A percentile compares a stretch with the other conserved stretches of the same genome.
Evolutionary conservation across 139 green algal genomes (phyloP).

Genomic region (Dunaliella sp.): DNA sequence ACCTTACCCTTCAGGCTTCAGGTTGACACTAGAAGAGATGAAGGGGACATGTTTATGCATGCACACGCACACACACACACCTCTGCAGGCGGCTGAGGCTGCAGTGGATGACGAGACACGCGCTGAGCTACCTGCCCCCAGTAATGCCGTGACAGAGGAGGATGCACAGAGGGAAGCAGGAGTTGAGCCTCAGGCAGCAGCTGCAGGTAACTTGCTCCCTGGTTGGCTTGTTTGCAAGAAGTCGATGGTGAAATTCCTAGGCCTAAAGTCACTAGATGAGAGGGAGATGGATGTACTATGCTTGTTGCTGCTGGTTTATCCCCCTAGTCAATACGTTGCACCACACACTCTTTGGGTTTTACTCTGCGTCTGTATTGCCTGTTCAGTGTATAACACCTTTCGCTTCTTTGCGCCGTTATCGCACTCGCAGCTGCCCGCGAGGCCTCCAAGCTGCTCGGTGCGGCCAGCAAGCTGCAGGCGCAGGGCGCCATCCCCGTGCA

Average conservation of each 20-base stretch:
- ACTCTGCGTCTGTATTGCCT: not conserved
- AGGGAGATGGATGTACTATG: not conserved
- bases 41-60: no score
- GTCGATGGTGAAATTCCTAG: not conserved
- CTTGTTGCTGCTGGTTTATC: not conserved
- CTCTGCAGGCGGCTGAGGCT: not conserved
- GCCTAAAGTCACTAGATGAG: not conserved
- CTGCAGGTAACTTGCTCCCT: constrained; percentile 28
- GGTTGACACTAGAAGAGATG: no score
- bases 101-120: not conserved
- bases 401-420: no score
- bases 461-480: constrained; percentile 52
- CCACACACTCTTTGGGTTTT: not conserved
- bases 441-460: constrained; percentile 44
- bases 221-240: not conserved
- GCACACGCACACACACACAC: not conserved
- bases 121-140: constrained; percentile 34
- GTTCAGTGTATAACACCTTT: not conserved
- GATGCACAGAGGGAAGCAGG: constrained; percentile 48
- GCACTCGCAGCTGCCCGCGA: constrained; percentile 38
- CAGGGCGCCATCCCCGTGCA: constrained; percentile 60
- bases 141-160: constrained; percentile 50
- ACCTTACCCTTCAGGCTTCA: no score
- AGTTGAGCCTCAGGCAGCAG: constrained; percentile 38
- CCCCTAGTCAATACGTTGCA: not conserved